Evolutionary conservation across 139 green algal genomes (phyloP), one percentile per base, ranked within the genome.

Genomic region (Chlorella sp.): DNA sequence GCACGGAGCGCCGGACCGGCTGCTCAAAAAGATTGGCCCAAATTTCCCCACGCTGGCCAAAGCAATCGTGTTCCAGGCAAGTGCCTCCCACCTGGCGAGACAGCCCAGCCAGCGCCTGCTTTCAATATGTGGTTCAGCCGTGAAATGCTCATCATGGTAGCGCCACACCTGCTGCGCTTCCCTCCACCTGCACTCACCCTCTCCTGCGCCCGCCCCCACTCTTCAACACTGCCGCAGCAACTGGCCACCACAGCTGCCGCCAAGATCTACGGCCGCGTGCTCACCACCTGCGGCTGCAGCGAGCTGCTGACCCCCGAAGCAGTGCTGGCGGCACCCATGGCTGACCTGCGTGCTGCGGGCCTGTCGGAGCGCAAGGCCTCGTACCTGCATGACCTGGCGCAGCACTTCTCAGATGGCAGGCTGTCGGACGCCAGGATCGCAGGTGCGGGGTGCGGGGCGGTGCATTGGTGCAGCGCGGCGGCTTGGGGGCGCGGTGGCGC

Each of bases 361-460:
- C 68, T 92, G 21, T 72, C 41, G 36, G 64, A 67, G 60, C 74
- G 62, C 38, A 91, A 92, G 84, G 80, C 60, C 25, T 47, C 36
- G 23, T 94, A 94, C 83, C 55, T 94, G 15, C 36, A 55, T 9
- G 88, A 91, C 34, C 65, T 94, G 39, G 85, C 90, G 1, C 28
- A 38, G 4, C 70, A 88, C 82, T 94, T 94, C 20, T 11, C 60
- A 2, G 80, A 84, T 13, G 88, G 88, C 6, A 23, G 65, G 21
- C 78, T 93, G n/a, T 81, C 76, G 16, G 81, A 89, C 25, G 86
- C 80, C 20, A 55, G 44, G 17, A 89, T 94, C 15, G 63, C 67
- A 78, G 72, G 88, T 81, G 12, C 30, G 32, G n/a, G 64, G 30
- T 51, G 6, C 44, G 7, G 44, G 6, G 44, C 44, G 44, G 44